Conservation (phyloP, 2,329 filamentous ascomycete species). For the Fusarium aywerte region DNA sequence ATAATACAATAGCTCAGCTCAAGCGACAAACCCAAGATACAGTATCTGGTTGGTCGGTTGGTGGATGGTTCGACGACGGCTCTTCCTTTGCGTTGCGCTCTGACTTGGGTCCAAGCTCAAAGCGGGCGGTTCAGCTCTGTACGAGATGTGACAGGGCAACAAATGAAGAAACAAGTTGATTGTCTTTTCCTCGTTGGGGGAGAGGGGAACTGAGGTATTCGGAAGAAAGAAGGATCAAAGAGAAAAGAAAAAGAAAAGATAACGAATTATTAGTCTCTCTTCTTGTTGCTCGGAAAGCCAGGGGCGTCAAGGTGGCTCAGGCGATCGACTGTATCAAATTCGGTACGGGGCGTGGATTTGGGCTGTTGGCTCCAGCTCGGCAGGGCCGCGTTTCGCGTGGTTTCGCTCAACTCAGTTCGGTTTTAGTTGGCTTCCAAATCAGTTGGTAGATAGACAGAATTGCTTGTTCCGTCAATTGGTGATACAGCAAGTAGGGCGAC, state of each 20-base stretch:
- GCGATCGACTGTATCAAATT: constrained; percentile 42
- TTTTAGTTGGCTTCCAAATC: constrained; percentile 29
- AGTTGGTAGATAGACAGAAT: constrained; percentile 24
- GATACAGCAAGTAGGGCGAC: not conserved
- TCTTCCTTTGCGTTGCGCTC: constrained; percentile 28
- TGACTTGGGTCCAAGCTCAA: constrained; percentile 38
- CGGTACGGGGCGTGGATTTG: constrained; percentile 26
- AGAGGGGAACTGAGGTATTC: not conserved
- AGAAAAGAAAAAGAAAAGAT: constrained; percentile 20
- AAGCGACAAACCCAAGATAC: constrained; percentile 21
- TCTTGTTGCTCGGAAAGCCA: constrained; percentile 31
- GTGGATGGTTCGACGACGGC: constrained; percentile 32
- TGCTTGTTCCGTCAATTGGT: constrained; percentile 29
- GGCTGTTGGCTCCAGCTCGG: constrained; percentile 38
- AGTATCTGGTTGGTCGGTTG: constrained; percentile 25
- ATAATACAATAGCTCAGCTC: constrained; percentile 29
- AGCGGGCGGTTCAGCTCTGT: constrained; percentile 38
- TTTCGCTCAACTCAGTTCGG: constrained; percentile 38
- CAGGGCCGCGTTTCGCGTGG: constrained; percentile 44
- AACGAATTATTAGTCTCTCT: constrained; percentile 27
- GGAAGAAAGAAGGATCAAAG: constrained; percentile 5
- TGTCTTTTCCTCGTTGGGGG: constrained; percentile 7
- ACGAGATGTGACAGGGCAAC: constrained; percentile 34
- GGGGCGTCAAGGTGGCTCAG: constrained; percentile 40
- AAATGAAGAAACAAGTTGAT: constrained; percentile 5